phyloP scores from a whole-genome alignment of 176 grass and related monocot genomes.

The Raddia distichophylla region DNA sequence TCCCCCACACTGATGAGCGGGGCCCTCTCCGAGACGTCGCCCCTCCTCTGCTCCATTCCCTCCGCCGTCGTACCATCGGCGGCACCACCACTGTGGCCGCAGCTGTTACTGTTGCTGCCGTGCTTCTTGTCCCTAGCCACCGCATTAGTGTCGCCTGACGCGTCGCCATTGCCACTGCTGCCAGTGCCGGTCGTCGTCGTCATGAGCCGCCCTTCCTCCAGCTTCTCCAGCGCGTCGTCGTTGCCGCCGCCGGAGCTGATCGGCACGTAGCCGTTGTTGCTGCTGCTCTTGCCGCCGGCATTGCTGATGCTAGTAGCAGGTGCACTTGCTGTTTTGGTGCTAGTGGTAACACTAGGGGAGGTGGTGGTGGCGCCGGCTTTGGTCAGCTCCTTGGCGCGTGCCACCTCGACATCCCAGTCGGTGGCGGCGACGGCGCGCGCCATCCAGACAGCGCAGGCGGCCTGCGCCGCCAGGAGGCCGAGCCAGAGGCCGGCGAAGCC shows the following conservation, averaged over 20 bases:
- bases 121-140: slow-evolving; percentile 32
- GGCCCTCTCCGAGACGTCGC: slow-evolving; percentile 19
- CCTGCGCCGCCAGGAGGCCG: slow-evolving; percentile 88
- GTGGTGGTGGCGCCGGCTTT: slow-evolving; percentile 10
- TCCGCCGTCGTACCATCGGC: slow-evolving; percentile 43
- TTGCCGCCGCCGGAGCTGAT: slow-evolving; percentile 34
- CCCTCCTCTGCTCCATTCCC: slow-evolving; percentile 34
- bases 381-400: slow-evolving; percentile 72
- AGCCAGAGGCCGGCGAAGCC: slow-evolving; percentile 91
- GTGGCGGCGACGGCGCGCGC: slow-evolving; percentile 59
- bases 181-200: background rate
- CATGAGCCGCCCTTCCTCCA: slow-evolving; percentile 56
- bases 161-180: background rate
- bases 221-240: slow-evolving; percentile 40
- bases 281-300: slow-evolving; percentile 1
- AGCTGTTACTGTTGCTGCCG: background rate
- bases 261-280: slow-evolving; percentile 44
- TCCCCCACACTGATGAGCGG: slow-evolving; percentile 53
- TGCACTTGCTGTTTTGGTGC: slow-evolving; percentile 27
- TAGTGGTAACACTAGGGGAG: background rate
- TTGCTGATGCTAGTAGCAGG: background rate
- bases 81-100: background rate
- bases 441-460: slow-evolving; percentile 77
- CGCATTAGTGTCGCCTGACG: slow-evolving; percentile 5
- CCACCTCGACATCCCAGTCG: slow-evolving; percentile 78